Evolutionary conservation across 202 grass and related monocot genomes (phyloP).

Genomic region (Digitaria exilis): DNA sequence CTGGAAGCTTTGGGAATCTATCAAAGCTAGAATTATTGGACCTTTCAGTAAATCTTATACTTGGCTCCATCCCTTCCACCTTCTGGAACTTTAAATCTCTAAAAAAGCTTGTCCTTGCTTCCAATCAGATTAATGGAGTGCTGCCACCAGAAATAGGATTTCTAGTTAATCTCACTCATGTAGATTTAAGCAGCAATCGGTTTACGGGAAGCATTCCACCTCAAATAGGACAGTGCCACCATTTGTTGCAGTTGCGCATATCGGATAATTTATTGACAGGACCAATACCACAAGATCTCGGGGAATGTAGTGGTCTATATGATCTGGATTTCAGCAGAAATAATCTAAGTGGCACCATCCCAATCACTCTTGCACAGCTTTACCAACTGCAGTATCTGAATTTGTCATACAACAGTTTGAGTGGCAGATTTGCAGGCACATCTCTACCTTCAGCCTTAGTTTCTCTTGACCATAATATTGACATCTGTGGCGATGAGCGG

Average conservation of each 20-base stretch:
- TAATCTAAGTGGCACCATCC: constrained; percentile 34
- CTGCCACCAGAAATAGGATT: not conserved
- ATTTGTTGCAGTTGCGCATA: not conserved
- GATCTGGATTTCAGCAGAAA: constrained; percentile 38
- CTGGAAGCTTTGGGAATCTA: not conserved
- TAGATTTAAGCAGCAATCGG: constrained; percentile 41
- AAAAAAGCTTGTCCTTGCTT: not conserved
- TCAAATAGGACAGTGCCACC: not conserved
- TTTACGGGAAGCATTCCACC: constrained; percentile 30
- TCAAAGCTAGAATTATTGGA: not conserved
- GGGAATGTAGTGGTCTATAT: not conserved
- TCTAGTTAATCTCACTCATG: not conserved
- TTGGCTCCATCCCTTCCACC: not conserved
- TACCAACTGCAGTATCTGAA: not conserved
- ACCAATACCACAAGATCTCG: constrained; percentile 26
- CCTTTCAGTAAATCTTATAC: constrained; percentile 25
- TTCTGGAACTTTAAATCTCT: constrained; percentile 14
- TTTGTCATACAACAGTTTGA: constrained; percentile 42
- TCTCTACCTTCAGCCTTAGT: not conserved
- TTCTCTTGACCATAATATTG: too few relatives aligned
- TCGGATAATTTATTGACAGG: constrained; percentile 25
- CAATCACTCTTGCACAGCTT: not conserved
- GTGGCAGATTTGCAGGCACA: not conserved
- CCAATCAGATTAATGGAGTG: constrained; percentile 23
- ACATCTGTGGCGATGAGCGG: constrained; percentile 3